Percentiles rank a stretch among this genome's conserved stretches.
These are phyloP conservation scores for Tolypocladium sp. DNA, from an alignment of 2,329 filamentous ascomycete species.

Conservation along the genomic window DNA sequence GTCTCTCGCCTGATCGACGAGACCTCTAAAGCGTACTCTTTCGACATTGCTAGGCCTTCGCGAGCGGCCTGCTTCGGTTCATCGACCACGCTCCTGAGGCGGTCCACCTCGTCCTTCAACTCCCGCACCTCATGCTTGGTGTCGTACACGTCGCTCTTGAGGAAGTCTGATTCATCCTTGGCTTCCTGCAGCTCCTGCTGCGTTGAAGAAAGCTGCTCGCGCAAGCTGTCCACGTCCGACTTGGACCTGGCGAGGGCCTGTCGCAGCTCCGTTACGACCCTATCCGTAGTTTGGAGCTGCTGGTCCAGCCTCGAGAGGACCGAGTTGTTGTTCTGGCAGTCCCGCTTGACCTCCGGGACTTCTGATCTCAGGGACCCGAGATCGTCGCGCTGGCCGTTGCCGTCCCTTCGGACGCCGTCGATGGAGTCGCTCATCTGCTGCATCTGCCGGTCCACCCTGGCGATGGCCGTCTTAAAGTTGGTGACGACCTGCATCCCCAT, in stretches of 20 bases:
- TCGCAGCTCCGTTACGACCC: constrained; percentile 9
- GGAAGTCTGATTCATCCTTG: constrained; percentile 11
- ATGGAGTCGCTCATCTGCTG: constrained; percentile 19
- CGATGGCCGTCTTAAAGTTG: constrained; percentile 23
- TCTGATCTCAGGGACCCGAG: constrained; percentile 16
- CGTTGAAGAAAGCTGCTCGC: constrained; percentile 11
- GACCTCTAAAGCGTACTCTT: no score
- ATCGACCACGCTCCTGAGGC: no score
- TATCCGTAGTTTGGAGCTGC: constrained; percentile 11
- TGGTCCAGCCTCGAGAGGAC: constrained; percentile 10
- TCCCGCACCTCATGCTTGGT: constrained; percentile 14
- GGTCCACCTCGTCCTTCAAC: no score
- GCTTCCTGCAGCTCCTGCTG: constrained; percentile 13
- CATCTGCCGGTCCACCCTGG: constrained; percentile 24
- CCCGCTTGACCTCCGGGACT: constrained; percentile 9
- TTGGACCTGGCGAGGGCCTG: constrained; percentile 8
- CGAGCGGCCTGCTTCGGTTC: no score
- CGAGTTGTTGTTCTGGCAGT: constrained; percentile 4
- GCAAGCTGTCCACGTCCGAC: constrained; percentile 8
- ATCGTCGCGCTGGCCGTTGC: constrained; percentile 11
- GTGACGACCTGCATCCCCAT: constrained; percentile 26
- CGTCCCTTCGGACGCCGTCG: constrained; percentile 12
- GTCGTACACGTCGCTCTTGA: constrained; percentile 12
- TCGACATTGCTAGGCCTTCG: no score
- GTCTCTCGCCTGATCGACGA: no score